Evolutionary conservation across 371 early-diverging fungal species (phyloP).

Genomic region (Catenaria anguillulae): DNA sequence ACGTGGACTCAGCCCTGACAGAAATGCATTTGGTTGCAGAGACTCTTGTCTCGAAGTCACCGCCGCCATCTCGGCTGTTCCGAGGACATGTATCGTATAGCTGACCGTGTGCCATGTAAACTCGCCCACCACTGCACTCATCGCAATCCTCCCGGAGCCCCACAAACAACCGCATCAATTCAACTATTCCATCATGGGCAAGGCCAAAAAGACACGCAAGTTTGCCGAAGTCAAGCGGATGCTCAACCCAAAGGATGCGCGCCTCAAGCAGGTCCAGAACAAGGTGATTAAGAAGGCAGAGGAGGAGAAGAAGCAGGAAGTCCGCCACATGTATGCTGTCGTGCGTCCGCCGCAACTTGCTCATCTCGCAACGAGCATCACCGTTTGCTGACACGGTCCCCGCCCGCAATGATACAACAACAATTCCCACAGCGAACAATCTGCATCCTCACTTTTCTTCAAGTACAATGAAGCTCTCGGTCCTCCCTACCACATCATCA

Average conservation of each 20-base stretch:
- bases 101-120: too few species aligned
- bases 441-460: conserved; percentile 92
- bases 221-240: conserved; percentile 86
- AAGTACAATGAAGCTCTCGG: conserved; percentile 89
- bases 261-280: conserved; percentile 41
- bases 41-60: too few species aligned
- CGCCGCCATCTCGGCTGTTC: too few species aligned
- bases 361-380: conserved; percentile 6
- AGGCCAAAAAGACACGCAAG: conserved; percentile 80
- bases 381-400: too few species aligned
- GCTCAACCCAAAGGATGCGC: conserved; percentile 71
- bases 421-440: conserved; percentile 32
- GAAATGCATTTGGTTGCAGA: too few species aligned
- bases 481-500: conserved; percentile 96
- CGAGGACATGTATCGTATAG: too few species aligned
- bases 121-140: too few species aligned
- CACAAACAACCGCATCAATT: too few species aligned
- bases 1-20: too few species aligned
- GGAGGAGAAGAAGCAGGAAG: conserved; percentile 46
- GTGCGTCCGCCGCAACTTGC: background rate
- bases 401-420: background rate
- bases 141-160: too few species aligned
- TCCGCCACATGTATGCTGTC: conserved; percentile 59
- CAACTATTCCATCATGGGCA: too few species aligned
- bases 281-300: conserved; percentile 55